Evolutionary conservation across 306 rosid species (phyloP).

Genomic region (Comarum palustre): DNA sequence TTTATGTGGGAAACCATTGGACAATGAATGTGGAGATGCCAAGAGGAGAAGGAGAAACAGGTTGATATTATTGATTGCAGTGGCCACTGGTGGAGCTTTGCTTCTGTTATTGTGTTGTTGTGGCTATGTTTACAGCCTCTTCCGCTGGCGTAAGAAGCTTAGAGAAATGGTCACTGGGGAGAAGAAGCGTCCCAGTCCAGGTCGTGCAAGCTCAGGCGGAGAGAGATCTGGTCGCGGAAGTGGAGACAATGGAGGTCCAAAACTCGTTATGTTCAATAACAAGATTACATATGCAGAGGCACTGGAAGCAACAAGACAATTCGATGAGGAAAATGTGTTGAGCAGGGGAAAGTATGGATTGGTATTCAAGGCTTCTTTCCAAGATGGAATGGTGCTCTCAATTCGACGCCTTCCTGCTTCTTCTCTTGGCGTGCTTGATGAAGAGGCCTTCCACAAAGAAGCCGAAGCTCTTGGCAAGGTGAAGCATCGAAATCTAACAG

Average conservation of each 20-base stretch:
- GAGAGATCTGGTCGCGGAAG: slow-evolving; percentile 53
- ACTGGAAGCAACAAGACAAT: slow-evolving; percentile 79
- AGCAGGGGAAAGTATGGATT: slow-evolving; percentile 74
- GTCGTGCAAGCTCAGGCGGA: slow-evolving; percentile 50
- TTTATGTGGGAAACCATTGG: slow-evolving; percentile 68
- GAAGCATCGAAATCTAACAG: slow-evolving; percentile 69
- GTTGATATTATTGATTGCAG: slow-evolving; percentile 47
- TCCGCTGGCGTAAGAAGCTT: slow-evolving; percentile 73
- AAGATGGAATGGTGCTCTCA: slow-evolving; percentile 73
- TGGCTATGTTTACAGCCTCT: slow-evolving; percentile 65
- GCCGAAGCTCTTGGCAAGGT: slow-evolving; percentile 71
- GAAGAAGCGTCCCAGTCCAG: slow-evolving; percentile 71
- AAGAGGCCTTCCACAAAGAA: slow-evolving; percentile 55
- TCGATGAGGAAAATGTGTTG: slow-evolving; percentile 76
- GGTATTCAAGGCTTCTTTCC: slow-evolving; percentile 67
- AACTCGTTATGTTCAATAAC: slow-evolving; percentile 66
- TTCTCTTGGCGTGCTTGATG: slow-evolving; percentile 40
- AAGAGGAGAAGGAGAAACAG: slow-evolving; percentile 52
- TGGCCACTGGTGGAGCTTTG: slow-evolving; percentile 52
- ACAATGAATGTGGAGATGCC: slow-evolving; percentile 47
- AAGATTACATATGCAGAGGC: slow-evolving; percentile 72
- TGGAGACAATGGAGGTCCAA: slow-evolving; percentile 77
- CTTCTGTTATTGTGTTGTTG: slow-evolving; percentile 61
- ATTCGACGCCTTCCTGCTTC: slow-evolving; percentile 58
- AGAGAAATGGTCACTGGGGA: slow-evolving; percentile 58